Evolutionary conservation across 2,329 filamentous ascomycete genomes (phyloP).

Genomic region (Dactylellina parvicollis): DNA sequence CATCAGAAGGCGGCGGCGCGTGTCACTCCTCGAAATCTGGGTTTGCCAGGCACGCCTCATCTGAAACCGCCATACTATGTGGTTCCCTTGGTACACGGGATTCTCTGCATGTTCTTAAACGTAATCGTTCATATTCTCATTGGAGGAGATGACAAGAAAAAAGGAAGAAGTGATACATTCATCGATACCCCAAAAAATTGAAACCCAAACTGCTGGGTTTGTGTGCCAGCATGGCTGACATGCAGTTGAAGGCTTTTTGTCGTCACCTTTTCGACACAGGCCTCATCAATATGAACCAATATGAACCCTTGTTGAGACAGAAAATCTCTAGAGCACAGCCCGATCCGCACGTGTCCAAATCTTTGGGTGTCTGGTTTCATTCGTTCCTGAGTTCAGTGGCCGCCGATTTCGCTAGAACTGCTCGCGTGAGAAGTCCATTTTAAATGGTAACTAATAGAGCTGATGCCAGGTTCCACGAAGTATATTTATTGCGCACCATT

Average conservation of each 20-base stretch:
- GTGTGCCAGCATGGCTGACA: constrained; percentile 3
- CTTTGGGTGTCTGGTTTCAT: not conserved
- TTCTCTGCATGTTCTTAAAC: constrained; percentile 40
- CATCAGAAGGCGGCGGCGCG: constrained; percentile 6
- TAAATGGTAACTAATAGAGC: constrained; percentile 1
- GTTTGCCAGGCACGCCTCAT: constrained; percentile 32
- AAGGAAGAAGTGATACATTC: not conserved
- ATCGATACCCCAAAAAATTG: constrained; percentile 20
- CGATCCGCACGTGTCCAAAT: constrained; percentile 12
- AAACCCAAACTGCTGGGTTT: constrained; percentile 18
- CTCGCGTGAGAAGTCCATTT: constrained; percentile 41
- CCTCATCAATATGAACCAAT: constrained; percentile 18
- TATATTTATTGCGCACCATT: constrained; percentile 20
- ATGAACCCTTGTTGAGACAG: constrained; percentile 8
- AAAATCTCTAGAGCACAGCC: constrained; percentile 37
- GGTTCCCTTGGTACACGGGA: constrained; percentile 11
- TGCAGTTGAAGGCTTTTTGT: constrained; percentile 7
- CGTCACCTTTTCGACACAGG: constrained; percentile 1
- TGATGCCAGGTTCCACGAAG: too few species aligned
- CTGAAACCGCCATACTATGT: constrained; percentile 24
- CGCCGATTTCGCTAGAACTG: constrained; percentile 44
- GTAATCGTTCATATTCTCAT: constrained; percentile 36
- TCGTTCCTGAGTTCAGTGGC: too few species aligned
- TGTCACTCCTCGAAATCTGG: constrained; percentile 16
- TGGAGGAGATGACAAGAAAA: constrained; percentile 23